Evolutionary conservation across 495 filamentous ascomycete species (phyloP).

Genomic region (Copromyces sp.): DNA sequence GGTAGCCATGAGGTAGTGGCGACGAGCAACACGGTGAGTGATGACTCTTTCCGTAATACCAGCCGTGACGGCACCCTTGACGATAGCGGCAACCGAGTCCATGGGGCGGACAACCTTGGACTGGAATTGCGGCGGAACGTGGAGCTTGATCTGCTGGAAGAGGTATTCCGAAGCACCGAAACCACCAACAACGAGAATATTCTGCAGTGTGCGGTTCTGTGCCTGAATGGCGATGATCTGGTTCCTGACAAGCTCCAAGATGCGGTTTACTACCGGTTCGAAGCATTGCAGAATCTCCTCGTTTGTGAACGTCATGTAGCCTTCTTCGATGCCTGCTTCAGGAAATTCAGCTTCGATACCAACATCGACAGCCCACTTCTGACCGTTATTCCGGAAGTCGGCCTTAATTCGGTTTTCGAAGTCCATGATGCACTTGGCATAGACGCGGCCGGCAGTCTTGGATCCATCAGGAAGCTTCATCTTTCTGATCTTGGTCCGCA

Average conservation of each 20-base stretch:
- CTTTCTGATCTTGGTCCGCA: constrained; percentile 65
- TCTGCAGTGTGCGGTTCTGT: constrained; percentile 60
- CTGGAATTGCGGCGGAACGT: constrained; percentile 71
- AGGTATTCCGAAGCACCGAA: constrained; percentile 70
- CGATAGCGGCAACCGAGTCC: constrained; percentile 68
- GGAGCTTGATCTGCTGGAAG: constrained; percentile 75
- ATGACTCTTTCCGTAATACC: constrained; percentile 96
- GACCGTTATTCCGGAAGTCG: constrained; percentile 70
- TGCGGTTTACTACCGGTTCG: constrained; percentile 65
- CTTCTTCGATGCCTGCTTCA: constrained; percentile 66
- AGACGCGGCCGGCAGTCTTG: constrained; percentile 63
- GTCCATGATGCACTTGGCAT: constrained; percentile 74
- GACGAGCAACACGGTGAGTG: constrained; percentile 93
- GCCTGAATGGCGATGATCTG: constrained; percentile 73
- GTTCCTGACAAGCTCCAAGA: constrained; percentile 62
- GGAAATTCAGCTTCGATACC: constrained; percentile 70
- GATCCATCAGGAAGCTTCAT: constrained; percentile 71
- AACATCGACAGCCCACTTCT: constrained; percentile 70
- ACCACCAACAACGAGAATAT: constrained; percentile 64
- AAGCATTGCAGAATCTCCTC: constrained; percentile 73
- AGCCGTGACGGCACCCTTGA: constrained; percentile 69
- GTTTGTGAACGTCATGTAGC: constrained; percentile 76
- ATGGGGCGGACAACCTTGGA: constrained; percentile 68
- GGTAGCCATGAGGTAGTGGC: constrained; percentile 98
- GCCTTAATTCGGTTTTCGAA: constrained; percentile 73